Conservation (phyloP, 2,329 filamentous ascomycete species). For the Phaeosphaeriaceae sp. region DNA sequence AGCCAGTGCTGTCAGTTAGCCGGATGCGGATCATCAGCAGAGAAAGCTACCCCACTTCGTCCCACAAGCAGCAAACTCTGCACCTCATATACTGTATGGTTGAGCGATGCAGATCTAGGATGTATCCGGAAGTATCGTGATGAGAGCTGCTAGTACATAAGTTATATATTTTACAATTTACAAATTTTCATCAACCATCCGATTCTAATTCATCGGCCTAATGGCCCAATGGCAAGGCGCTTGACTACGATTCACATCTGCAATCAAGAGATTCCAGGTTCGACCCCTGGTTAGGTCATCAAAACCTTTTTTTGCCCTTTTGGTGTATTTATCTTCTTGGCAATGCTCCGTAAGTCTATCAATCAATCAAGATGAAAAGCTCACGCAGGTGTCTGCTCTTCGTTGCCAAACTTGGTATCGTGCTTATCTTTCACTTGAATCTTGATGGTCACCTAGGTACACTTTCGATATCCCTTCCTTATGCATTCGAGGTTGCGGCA, state of each 20-base stretch:
- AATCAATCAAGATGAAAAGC: no score
- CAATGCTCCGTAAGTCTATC: no score
- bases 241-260: conserved; percentile 57
- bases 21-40: background rate
- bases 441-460: no score
- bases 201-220: conserved; percentile 22
- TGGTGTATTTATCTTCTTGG: no score
- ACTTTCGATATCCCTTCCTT: no score
- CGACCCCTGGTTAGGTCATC: background rate
- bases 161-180: background rate
- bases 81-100: background rate
- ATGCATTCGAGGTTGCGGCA: no score
- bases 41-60: background rate
- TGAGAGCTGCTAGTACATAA: no score
- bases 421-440: no score
- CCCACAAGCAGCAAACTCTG: background rate
- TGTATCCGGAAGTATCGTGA: no score
- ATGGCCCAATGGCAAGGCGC: conserved; percentile 66
- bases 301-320: background rate
- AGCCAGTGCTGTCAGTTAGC: background rate
- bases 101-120: no score
- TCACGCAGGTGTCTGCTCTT: no score
- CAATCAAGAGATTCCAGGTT: background rate
- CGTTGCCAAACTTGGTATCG: no score
- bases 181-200: background rate